phyloP scores from a whole-genome alignment of 31 red algal genomes.

The Endocladia muricata region DNA sequence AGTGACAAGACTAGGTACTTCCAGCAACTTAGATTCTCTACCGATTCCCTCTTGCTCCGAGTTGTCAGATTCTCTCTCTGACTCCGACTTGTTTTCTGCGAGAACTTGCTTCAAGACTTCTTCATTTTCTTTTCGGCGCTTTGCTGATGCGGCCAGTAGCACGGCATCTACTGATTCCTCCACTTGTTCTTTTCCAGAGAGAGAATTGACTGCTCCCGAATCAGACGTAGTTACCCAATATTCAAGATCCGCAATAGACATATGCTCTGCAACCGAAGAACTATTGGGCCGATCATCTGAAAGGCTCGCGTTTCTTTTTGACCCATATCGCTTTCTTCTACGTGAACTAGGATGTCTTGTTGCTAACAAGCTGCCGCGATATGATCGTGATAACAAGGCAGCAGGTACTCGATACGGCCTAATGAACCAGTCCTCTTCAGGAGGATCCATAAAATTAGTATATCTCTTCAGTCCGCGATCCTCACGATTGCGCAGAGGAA shows the following conservation, averaged over 20 bases:
- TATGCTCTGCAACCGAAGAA: background rate
- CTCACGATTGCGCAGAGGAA: background rate
- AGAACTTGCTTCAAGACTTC: background rate
- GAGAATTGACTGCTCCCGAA: background rate
- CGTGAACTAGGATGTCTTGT: background rate
- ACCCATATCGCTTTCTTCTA: background rate
- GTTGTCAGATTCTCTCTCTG: too few relatives aligned
- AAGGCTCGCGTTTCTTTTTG: background rate
- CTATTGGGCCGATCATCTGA: background rate
- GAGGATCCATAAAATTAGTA: background rate
- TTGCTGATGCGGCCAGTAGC: background rate
- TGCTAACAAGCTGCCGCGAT: background rate
- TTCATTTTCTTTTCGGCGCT: background rate
- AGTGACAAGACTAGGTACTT: background rate
- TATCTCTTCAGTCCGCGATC: background rate
- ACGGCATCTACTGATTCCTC: background rate
- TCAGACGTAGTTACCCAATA: conserved; percentile 1
- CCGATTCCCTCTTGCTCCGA: too few relatives aligned
- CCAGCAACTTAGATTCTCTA: too few relatives aligned
- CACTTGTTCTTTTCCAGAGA: background rate
- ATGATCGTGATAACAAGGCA: background rate
- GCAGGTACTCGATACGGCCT: background rate
- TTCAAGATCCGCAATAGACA: background rate
- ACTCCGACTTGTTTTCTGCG: background rate
- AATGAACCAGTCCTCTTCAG: conserved; percentile 1